A percentile compares a stretch with the other conserved stretches of the same genome.
phyloP scores from a whole-genome alignment of 2,329 filamentous ascomycete genomes.

The Aspergillus versicolor region DNA sequence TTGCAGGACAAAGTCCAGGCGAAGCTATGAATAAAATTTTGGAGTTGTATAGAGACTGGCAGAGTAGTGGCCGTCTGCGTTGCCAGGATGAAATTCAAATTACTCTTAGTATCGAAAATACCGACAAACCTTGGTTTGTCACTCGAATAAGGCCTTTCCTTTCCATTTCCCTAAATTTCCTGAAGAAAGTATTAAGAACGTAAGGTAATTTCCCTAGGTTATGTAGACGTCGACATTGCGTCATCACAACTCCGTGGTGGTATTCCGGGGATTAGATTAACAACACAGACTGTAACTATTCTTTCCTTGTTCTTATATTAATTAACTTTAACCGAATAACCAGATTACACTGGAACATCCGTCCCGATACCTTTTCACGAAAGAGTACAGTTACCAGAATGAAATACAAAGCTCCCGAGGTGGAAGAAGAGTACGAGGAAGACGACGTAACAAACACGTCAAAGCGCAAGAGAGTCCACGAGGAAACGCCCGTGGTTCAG shows the following conservation, averaged over 20 bases:
- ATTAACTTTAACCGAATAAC: background rate
- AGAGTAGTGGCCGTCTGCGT: background rate
- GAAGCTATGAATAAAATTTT: conserved; percentile 26
- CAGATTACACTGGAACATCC: background rate
- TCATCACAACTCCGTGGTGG: background rate
- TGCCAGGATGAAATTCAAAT: background rate
- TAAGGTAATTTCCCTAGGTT: background rate
- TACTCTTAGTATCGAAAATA: background rate
- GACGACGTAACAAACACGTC: conserved; percentile 12
- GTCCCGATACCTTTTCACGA: background rate
- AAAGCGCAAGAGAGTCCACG: conserved; percentile 21
- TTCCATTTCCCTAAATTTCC: no score
- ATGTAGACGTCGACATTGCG: conserved; percentile 7
- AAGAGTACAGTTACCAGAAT: conserved; percentile 5
- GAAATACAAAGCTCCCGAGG: conserved; percentile 21
- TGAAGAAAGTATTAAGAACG: no score
- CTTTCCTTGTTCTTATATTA: background rate
- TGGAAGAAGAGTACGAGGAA: conserved; percentile 21
- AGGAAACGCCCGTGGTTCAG: background rate
- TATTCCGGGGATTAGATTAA: no score
- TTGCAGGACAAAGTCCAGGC: conserved; percentile 32
- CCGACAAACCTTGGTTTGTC: background rate
- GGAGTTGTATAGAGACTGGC: background rate
- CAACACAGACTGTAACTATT: background rate
- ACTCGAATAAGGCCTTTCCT: no score